Conservation (phyloP, 306 rosid genomes). For the Quercus gilva region DNA sequence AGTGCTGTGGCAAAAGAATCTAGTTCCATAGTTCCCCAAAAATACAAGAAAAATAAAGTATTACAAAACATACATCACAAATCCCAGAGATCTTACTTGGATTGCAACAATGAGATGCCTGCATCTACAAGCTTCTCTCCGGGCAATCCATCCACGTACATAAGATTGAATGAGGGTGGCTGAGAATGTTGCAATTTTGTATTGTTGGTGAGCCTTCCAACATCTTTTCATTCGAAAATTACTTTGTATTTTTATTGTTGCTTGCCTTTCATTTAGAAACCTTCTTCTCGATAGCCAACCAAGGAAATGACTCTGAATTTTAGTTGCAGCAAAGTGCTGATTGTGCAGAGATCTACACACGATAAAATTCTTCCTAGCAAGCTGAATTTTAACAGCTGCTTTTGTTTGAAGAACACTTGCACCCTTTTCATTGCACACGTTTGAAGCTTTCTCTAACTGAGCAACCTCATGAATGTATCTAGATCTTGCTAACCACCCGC, state of each 20-base stretch:
- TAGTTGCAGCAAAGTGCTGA: conserved; percentile 47
- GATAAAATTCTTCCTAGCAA: conserved; percentile 47
- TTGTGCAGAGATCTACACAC: conserved; percentile 24
- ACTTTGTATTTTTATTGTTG: conserved; percentile 59
- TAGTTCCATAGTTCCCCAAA: conserved; percentile 10
- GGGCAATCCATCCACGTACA: conserved; percentile 61
- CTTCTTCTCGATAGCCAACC: conserved; percentile 59
- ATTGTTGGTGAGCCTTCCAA: conserved; percentile 44
- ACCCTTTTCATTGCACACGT: conserved; percentile 20
- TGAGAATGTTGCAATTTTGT: conserved; percentile 42
- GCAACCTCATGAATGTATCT: conserved; percentile 31
- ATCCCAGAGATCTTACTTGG: conserved; percentile 56
- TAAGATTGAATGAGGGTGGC: conserved; percentile 65
- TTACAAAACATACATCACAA: conserved; percentile 2
- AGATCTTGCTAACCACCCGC: conserved; percentile 50
- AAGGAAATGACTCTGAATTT: conserved; percentile 61
- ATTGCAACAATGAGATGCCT: conserved; percentile 52
- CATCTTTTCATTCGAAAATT: conserved; percentile 64
- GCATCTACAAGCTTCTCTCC: conserved; percentile 41
- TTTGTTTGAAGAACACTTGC: conserved; percentile 32
- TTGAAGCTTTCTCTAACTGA: conserved; percentile 29
- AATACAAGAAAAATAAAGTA: not conserved
- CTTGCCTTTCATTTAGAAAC: conserved; percentile 48
- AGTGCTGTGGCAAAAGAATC: not conserved
- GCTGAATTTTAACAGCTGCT: conserved; percentile 50